Percentiles rank a stretch among this genome's conserved stretches.
Evolutionary conservation across 345 rosid genomes (phyloP).

Genomic region (Litchi chinensis): DNA sequence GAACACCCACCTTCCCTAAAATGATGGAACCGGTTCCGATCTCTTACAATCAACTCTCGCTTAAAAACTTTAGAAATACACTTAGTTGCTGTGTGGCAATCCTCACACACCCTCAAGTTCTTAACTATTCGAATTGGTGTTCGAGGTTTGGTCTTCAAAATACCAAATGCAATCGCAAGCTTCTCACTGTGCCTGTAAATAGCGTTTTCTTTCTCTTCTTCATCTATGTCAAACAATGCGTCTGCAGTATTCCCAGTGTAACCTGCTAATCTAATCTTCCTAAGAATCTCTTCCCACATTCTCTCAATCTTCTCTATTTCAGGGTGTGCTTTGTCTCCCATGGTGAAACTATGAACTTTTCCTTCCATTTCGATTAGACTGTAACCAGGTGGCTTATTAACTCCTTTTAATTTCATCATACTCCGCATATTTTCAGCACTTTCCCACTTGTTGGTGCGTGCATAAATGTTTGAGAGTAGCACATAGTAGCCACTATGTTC

Average conservation of each 20-base stretch:
- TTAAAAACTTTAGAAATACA: slow-evolving; percentile 57
- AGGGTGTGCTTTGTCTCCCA: slow-evolving; percentile 60
- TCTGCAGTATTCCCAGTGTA: slow-evolving; percentile 55
- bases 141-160: slow-evolving; percentile 45
- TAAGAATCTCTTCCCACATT: slow-evolving; percentile 64
- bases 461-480: slow-evolving; percentile 67
- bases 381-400: slow-evolving; percentile 56
- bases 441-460: slow-evolving; percentile 63
- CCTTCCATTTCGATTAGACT: slow-evolving; percentile 65
- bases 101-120: slow-evolving; percentile 77
- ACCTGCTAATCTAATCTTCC: slow-evolving; percentile 54
- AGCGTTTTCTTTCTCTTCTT: slow-evolving; percentile 69
- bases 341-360: slow-evolving; percentile 54
- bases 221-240: slow-evolving; percentile 68
- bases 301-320: slow-evolving; percentile 57
- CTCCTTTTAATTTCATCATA: slow-evolving; percentile 67
- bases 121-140: slow-evolving; percentile 58
- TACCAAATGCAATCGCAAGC: slow-evolving; percentile 70
- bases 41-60: slow-evolving; percentile 72
- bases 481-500: slow-evolving; percentile 79
- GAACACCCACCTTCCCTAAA: slow-evolving; percentile 71
- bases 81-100: slow-evolving; percentile 74
- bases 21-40: slow-evolving; percentile 77
- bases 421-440: slow-evolving; percentile 49
- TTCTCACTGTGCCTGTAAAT: slow-evolving; percentile 74